Percentiles rank a stretch among this genome's conserved stretches.
Evolutionary conservation across 225 moss, liverwort and hornwort species (phyloP).

Genomic region (Sphagnum tenellum): DNA sequence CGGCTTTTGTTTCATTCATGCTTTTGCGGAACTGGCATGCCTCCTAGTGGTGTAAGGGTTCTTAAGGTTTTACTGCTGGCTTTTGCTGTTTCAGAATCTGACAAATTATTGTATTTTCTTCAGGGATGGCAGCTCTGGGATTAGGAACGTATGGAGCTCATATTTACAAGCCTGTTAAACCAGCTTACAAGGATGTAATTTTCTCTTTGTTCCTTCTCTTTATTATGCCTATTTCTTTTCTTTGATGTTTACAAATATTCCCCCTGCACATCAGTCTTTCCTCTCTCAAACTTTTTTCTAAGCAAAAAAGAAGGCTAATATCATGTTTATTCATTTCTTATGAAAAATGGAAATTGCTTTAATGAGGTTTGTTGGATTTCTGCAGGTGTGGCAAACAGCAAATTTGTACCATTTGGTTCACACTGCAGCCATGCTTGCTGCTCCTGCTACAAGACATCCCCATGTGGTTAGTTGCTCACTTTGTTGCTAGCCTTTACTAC

Average conservation of each 20-base stretch:
- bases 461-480: conserved; percentile 37
- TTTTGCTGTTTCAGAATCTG: not conserved
- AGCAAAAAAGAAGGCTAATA: not conserved
- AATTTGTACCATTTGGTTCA: conserved; percentile 86
- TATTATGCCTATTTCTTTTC: not conserved
- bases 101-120: not conserved
- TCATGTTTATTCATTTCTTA: not conserved
- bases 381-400: conserved; percentile 76
- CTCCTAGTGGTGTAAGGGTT: not conserved
- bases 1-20: no score
- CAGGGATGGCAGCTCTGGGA: conserved; percentile 70
- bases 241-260: not conserved
- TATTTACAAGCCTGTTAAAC: conserved; percentile 52
- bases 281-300: not conserved
- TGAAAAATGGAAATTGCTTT: no score
- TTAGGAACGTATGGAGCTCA: conserved; percentile 77
- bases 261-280: not conserved
- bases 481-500: not conserved
- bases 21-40: no score
- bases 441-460: conserved; percentile 74
- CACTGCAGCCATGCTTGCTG: conserved; percentile 74
- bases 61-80: not conserved
- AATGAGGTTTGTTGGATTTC: not conserved
- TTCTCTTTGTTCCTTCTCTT: not conserved
- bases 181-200: conserved; percentile 58